These are phyloP conservation scores for Suillus alpinus DNA, from an alignment of 768 basidiomycete species.

Conservation along the genomic window DNA sequence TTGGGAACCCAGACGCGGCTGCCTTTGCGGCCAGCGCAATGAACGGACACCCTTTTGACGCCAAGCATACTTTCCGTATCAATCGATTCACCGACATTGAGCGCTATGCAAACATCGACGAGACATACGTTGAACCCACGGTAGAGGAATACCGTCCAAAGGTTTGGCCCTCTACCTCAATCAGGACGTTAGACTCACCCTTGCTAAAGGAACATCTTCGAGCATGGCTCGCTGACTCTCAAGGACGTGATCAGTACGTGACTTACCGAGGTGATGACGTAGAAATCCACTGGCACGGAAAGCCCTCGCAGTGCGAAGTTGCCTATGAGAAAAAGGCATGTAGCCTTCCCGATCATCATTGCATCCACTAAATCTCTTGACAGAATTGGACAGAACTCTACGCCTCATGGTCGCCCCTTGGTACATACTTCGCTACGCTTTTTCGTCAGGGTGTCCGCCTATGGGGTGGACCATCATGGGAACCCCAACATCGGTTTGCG, in stretches of 20 bases:
- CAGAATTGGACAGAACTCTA: conserved; percentile 97
- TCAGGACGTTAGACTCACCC: conserved; percentile 5
- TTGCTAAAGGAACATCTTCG: conserved; percentile 81
- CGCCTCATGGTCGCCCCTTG: conserved; percentile 94
- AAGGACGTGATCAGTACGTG: conserved; percentile 94
- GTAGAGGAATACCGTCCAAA: conserved; percentile 71
- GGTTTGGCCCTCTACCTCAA: conserved; percentile 36
- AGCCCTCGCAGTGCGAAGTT: conserved; percentile 80
- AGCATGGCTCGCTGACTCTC: conserved; percentile 90
- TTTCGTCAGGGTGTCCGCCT: conserved; percentile 94
- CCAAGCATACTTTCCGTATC: conserved; percentile 79
- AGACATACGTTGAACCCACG: conserved; percentile 74
- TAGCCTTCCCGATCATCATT: conserved; percentile 23
- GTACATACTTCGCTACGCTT: conserved; percentile 91
- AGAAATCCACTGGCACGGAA: conserved; percentile 89
- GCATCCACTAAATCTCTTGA: conserved; percentile 12
- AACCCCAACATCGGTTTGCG: conserved; percentile 84
- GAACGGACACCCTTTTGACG: conserved; percentile 82
- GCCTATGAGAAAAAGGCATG: conserved; percentile 70
- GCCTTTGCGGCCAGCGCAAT: conserved; percentile 61
- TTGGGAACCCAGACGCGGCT: conserved; percentile 68
- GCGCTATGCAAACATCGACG: conserved; percentile 71
- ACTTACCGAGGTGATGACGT: conserved; percentile 93
- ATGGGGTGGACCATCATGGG: conserved; percentile 93
- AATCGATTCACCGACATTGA: conserved; percentile 92